Evolutionary conservation across 495 filamentous ascomycete species (phyloP).

Genomic region (Xylaria venustula): DNA sequence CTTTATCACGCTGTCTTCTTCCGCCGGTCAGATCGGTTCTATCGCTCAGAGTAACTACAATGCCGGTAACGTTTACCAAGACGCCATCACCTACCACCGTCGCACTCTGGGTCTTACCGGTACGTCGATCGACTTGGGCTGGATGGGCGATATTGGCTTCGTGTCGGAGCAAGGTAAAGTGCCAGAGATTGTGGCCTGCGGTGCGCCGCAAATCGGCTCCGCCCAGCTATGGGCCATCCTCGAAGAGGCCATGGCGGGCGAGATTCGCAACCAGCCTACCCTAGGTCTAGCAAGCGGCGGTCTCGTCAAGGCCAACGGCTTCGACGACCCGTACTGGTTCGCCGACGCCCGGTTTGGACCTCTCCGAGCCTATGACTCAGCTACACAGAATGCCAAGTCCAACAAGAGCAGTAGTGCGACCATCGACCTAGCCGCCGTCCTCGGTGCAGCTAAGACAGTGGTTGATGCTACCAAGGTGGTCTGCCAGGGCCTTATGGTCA

Average conservation of each 20-base stretch:
- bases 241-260: conserved; percentile 21
- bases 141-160: conserved; percentile 35
- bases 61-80: conserved; percentile 55
- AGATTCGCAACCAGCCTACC: conserved; percentile 23
- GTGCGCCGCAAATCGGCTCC: conserved; percentile 23
- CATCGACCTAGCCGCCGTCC: conserved; percentile 20
- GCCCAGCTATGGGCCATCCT: conserved; percentile 22
- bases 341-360: conserved; percentile 42
- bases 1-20: conserved; percentile 60
- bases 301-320: conserved; percentile 29
- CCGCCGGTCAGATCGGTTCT: conserved; percentile 51
- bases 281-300: conserved; percentile 30
- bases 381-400: conserved; percentile 14
- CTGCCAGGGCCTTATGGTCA: conserved; percentile 24
- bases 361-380: conserved; percentile 36
- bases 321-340: conserved; percentile 44
- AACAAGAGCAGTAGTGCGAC: conserved; percentile 13
- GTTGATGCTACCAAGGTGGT: conserved; percentile 22
- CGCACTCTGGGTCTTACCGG: conserved; percentile 32
- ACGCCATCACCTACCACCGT: conserved; percentile 41
- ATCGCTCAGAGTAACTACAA: conserved; percentile 49
- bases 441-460: conserved; percentile 17
- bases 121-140: conserved; percentile 48
- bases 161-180: conserved; percentile 27
- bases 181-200: conserved; percentile 25